These are phyloP conservation scores for Trametes versicolor DNA, from an alignment of 1,284 basidiomycete species.

Conservation along the genomic window DNA sequence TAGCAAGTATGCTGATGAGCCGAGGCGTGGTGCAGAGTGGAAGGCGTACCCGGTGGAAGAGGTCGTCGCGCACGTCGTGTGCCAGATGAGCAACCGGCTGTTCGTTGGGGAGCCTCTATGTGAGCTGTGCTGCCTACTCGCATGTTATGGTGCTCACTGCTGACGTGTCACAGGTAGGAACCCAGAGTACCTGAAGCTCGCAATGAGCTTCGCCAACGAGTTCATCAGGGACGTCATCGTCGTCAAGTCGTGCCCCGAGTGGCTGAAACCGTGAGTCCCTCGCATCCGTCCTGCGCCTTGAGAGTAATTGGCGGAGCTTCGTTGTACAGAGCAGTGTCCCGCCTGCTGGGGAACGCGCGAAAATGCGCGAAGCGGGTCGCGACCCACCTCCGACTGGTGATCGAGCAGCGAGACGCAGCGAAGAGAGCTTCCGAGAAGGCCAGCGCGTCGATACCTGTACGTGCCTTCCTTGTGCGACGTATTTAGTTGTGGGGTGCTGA, in stretches of 20 bases:
- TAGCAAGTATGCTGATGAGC: background rate
- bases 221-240: slow-evolving; percentile 34
- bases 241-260: slow-evolving; percentile 49
- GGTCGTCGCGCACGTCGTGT: slow-evolving; percentile 51
- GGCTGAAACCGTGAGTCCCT: slow-evolving; percentile 41
- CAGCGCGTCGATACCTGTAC: background rate
- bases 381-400: slow-evolving; percentile 46
- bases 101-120: slow-evolving; percentile 54
- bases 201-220: slow-evolving; percentile 45
- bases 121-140: slow-evolving; percentile 15
- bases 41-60: slow-evolving; percentile 43
- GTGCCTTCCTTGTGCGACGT: background rate
- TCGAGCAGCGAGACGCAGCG: slow-evolving; percentile 32
- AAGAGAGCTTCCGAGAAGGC: background rate
- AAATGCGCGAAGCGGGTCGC: background rate
- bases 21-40: slow-evolving; percentile 51
- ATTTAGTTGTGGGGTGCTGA: background rate
- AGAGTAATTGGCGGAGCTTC: background rate
- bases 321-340: background rate
- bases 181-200: slow-evolving; percentile 48
- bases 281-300: too few relatives aligned
- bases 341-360: background rate
- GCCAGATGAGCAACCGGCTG: slow-evolving; percentile 50
- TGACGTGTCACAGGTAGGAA: slow-evolving; percentile 47
- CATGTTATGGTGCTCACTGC: background rate